phyloP scores from a whole-genome alignment of 148 eudicot species.

The Rhododendron simsii region DNA sequence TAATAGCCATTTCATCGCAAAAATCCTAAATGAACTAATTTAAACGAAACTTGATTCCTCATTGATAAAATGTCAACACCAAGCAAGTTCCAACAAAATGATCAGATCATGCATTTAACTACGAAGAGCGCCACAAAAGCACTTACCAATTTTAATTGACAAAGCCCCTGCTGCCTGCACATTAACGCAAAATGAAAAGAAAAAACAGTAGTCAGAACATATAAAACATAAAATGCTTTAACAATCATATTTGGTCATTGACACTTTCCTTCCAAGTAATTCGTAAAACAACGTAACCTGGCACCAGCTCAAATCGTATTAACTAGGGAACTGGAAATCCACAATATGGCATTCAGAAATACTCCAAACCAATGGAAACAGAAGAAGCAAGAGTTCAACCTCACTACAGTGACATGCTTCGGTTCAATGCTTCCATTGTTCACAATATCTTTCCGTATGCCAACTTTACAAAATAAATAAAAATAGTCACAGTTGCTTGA shows the following conservation, averaged over 20 bases:
- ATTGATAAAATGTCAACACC: neutral
- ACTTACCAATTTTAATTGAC: slow-evolving; percentile 81
- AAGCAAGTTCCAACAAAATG: neutral
- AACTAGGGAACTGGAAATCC: neutral
- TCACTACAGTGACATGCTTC: neutral
- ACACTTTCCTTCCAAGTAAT: neutral
- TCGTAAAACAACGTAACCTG: neutral
- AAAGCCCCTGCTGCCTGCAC: slow-evolving; percentile 98
- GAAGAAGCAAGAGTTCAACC: neutral
- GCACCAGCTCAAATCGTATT: neutral
- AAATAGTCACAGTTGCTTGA: neutral
- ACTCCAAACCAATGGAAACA: neutral
- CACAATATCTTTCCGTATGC: neutral
- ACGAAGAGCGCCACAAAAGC: neutral
- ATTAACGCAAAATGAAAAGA: neutral
- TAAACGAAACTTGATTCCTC: neutral
- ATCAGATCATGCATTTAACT: neutral
- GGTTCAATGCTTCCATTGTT: neutral
- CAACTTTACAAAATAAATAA: neutral
- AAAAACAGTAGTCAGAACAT: neutral
- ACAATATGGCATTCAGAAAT: neutral
- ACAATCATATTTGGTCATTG: neutral
- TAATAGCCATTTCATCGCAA: neutral
- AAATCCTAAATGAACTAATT: neutral
- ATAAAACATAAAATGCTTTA: neutral